Evolutionary conservation across 2,329 filamentous ascomycete genomes (phyloP).

Genomic region (Penicillium frequentans): DNA sequence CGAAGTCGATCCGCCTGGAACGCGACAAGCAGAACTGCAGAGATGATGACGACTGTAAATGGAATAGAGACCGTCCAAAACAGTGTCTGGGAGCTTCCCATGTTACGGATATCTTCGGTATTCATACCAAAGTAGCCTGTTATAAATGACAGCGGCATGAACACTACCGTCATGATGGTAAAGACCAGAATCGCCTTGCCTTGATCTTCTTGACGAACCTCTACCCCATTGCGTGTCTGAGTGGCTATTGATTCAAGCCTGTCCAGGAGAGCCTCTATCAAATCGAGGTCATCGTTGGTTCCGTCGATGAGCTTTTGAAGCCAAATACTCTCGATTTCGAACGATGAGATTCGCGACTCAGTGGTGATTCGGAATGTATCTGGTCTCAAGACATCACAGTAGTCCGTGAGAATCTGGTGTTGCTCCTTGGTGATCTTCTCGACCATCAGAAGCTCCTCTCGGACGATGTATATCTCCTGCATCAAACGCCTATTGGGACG

Average conservation of each 20-base stretch:
- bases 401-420: not conserved
- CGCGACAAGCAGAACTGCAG: not conserved
- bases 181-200: constrained; percentile 31
- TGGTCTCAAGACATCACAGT: not conserved
- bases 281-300: not conserved
- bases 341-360: not conserved
- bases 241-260: not conserved
- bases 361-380: not conserved
- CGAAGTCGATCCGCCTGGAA: not conserved
- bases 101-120: constrained; percentile 25
- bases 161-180: constrained; percentile 32
- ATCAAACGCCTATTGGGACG: constrained; percentile 5
- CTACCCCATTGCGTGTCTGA: not conserved
- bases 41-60: not conserved
- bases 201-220: not conserved
- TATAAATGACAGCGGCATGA: constrained; percentile 34
- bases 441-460: constrained; percentile 1
- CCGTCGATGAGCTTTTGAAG: not conserved
- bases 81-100: constrained; percentile 12
- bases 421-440: not conserved
- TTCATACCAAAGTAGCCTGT: constrained; percentile 37
- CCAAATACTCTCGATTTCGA: not conserved
- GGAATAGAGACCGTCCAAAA: constrained; percentile 22
- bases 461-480: constrained; percentile 4
- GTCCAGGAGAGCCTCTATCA: not conserved